A percentile compares a stretch with the other conserved stretches of the same genome.
These are phyloP conservation scores for Pilaira anomala DNA, from an alignment of 192 early-diverging fungal genomes.

Conservation along the genomic window DNA sequence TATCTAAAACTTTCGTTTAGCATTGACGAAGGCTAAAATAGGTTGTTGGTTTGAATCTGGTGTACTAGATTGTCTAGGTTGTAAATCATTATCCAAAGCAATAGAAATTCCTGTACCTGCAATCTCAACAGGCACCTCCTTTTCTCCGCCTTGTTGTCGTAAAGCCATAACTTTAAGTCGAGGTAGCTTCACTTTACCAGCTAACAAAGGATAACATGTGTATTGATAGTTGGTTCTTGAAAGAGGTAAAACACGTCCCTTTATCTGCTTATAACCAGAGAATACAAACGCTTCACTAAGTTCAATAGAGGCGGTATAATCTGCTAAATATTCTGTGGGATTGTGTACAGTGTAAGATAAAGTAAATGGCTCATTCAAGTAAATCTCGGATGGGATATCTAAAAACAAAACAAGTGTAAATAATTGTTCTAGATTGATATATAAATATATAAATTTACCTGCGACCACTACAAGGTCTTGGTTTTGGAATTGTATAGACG, in stretches of 20 bases:
- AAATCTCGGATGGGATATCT: conserved; percentile 58
- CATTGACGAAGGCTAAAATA: conserved; percentile 27
- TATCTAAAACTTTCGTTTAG: conserved; percentile 18
- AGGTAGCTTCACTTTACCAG: conserved; percentile 59
- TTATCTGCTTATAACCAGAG: conserved; percentile 63
- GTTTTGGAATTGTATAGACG: conserved; percentile 29
- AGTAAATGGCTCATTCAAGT: conserved; percentile 58
- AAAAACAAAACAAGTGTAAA: conserved; percentile 1
- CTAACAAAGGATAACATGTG: conserved; percentile 58
- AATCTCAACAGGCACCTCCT: conserved; percentile 18
- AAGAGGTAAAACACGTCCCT: conserved; percentile 56
- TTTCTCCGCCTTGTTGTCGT: conserved; percentile 21
- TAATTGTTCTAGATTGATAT: neutral
- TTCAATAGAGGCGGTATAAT: conserved; percentile 60
- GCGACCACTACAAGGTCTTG: conserved; percentile 35
- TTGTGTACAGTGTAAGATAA: conserved; percentile 63
- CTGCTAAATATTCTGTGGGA: conserved; percentile 44
- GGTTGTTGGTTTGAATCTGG: neutral
- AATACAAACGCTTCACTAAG: conserved; percentile 72
- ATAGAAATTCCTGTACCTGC: conserved; percentile 8
- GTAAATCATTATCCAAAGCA: conserved; percentile 19
- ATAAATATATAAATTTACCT: conserved; percentile 27
- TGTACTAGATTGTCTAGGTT: neutral
- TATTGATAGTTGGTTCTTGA: conserved; percentile 46
- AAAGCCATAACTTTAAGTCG: conserved; percentile 39